phyloP scores from a whole-genome alignment of 805 yeast species.

The Cyberlindnera japonica region DNA sequence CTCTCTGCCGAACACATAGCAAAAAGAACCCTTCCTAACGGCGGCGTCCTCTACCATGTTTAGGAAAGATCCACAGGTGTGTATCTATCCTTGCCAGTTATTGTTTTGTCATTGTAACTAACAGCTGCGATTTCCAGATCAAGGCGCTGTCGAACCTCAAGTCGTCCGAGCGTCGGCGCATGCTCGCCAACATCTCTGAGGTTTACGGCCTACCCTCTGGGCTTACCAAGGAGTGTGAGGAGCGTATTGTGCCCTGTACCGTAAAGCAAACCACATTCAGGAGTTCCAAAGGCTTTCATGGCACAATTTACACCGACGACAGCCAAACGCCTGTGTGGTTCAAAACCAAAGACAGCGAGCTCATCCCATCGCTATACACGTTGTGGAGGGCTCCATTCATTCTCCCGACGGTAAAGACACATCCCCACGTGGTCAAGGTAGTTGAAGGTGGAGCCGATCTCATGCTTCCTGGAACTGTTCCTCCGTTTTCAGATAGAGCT shows the following conservation, averaged over 20 bases:
- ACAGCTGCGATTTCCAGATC: conserved; percentile 35
- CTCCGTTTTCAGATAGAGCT: conserved; percentile 43
- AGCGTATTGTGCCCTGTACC: conserved; percentile 20
- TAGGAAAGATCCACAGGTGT: conserved; percentile 24
- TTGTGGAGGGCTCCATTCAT: conserved; percentile 66
- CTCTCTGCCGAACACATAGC: neutral
- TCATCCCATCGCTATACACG: conserved; percentile 70
- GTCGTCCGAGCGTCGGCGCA: conserved; percentile 69
- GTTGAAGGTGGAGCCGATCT: conserved; percentile 77
- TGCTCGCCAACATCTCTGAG: conserved; percentile 34
- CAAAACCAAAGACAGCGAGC: conserved; percentile 48
- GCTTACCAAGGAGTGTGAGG: conserved; percentile 22
- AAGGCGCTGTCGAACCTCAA: conserved; percentile 79
- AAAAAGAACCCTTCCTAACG: no score
- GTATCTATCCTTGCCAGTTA: neutral
- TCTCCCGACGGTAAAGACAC: conserved; percentile 68
- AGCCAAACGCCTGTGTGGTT: conserved; percentile 73
- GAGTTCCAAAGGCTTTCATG: conserved; percentile 47
- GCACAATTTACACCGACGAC: conserved; percentile 62
- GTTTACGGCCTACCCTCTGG: conserved; percentile 38
- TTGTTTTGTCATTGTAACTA: conserved; percentile 1
- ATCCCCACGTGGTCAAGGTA: conserved; percentile 65
- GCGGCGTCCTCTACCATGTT: conserved; percentile 10
- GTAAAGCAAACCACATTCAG: conserved; percentile 64
- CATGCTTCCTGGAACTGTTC: conserved; percentile 68